These are phyloP conservation scores for Rhodotorula toruloides DNA, from an alignment of 768 basidiomycete genomes.

Conservation along the genomic window DNA sequence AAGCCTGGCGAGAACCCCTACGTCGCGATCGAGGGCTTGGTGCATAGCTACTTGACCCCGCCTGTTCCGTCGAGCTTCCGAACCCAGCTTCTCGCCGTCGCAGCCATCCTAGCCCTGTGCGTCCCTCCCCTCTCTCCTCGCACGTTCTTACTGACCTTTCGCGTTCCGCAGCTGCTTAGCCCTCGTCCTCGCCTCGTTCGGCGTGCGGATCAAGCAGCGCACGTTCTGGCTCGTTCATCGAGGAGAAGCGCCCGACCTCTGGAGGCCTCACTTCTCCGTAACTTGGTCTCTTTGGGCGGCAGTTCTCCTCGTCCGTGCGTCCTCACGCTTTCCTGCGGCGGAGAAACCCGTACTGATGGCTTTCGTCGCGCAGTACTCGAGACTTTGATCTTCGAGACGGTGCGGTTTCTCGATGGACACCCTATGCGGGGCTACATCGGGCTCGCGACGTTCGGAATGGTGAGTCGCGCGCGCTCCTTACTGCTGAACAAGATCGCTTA, in stretches of 20 bases:
- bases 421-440: too few species aligned
- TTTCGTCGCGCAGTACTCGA: background rate
- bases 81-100: background rate
- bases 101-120: background rate
- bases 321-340: background rate
- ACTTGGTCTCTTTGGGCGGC: background rate
- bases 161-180: background rate
- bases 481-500: too few species aligned
- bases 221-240: background rate
- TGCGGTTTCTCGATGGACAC: too few species aligned
- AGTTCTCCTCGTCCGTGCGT: background rate
- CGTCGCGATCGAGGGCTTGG: background rate
- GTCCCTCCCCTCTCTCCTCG: background rate
- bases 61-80: background rate
- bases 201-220: background rate
- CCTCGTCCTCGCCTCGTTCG: background rate
- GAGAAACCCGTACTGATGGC: background rate
- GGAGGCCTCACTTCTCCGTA: background rate
- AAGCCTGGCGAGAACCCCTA: background rate
- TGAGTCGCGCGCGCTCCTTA: too few species aligned
- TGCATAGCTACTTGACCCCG: background rate
- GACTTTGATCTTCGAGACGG: too few species aligned
- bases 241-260: background rate
- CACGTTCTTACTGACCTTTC: background rate
- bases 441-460: too few species aligned